Conservation (phyloP, 148 eudicot species). For the Rhododendron griersonianum region DNA sequence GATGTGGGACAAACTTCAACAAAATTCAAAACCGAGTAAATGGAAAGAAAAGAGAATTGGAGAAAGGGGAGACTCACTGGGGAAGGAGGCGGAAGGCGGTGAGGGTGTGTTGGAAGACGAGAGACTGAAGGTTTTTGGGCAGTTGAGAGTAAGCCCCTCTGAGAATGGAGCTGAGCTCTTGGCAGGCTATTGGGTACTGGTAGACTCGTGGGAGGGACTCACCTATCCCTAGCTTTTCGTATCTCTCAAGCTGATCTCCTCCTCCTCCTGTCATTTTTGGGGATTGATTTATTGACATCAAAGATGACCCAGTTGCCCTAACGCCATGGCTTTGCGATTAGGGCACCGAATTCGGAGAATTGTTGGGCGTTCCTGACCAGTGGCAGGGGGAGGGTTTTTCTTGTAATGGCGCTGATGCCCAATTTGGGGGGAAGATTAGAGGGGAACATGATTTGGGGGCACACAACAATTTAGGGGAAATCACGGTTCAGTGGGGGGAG, state of each 20-base stretch:
- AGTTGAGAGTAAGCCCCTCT: constrained; percentile 42
- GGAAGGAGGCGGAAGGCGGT: constrained; percentile 74
- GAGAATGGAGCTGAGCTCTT: constrained; percentile 59
- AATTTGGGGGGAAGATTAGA: too few relatives aligned
- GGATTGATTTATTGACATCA: not conserved
- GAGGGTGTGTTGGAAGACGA: constrained; percentile 59
- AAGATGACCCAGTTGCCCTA: not conserved
- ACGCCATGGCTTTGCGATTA: not conserved
- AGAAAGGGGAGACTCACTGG: constrained; percentile 30
- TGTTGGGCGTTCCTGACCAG: not conserved
- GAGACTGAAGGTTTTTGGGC: constrained; percentile 68
- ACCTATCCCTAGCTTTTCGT: constrained; percentile 39
- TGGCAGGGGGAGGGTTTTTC: not conserved
- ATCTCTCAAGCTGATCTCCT: constrained; percentile 31
- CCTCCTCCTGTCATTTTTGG: not conserved
- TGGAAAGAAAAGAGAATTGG: not conserved
- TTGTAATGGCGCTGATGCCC: too few relatives aligned
- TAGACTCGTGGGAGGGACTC: constrained; percentile 38
- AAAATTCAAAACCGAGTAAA: not conserved
- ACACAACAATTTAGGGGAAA: too few relatives aligned
- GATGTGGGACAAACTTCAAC: too few relatives aligned
- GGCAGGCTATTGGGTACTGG: constrained; percentile 50
- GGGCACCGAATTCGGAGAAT: not conserved
- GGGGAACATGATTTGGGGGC: too few relatives aligned
- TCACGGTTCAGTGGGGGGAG: too few relatives aligned